These are phyloP conservation scores for Penicillium psychrosexuale DNA, from an alignment of 2,329 filamentous ascomycete genomes.

Conservation along the genomic window DNA sequence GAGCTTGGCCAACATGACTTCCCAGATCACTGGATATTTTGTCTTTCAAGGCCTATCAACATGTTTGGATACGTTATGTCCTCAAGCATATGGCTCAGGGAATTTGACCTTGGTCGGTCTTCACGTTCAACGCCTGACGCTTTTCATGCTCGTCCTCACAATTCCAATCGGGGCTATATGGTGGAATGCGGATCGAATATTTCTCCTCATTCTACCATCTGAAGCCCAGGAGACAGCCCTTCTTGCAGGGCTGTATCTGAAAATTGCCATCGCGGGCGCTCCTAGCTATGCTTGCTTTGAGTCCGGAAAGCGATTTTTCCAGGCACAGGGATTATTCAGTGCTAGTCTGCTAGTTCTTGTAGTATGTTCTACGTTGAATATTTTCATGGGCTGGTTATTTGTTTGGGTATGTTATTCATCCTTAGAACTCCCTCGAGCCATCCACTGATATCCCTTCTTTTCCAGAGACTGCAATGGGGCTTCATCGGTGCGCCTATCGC, in stretches of 20 bases:
- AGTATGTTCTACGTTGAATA: conserved; percentile 74
- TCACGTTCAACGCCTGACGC: conserved; percentile 73
- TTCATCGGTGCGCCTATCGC: conserved; percentile 76
- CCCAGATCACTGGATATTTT: conserved; percentile 70
- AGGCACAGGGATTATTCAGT: conserved; percentile 75
- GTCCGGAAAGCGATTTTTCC: conserved; percentile 73
- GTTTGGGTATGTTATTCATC: conserved; percentile 58
- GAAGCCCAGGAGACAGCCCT: conserved; percentile 57
- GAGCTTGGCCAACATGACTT: conserved; percentile 68
- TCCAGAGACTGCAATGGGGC: conserved; percentile 51
- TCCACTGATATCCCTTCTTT: not conserved
- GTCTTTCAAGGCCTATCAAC: conserved; percentile 80
- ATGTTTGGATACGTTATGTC: conserved; percentile 81
- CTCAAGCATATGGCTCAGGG: conserved; percentile 85
- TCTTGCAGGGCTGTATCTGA: conserved; percentile 68
- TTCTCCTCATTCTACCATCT: conserved; percentile 65
- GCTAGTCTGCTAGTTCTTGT: conserved; percentile 76
- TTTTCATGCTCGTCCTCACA: conserved; percentile 66
- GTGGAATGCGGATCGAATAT: conserved; percentile 61
- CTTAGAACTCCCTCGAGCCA: too few species aligned
- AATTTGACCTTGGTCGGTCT: conserved; percentile 79
- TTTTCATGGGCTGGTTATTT: conserved; percentile 70
- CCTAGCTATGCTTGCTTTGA: conserved; percentile 73
- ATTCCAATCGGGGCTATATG: conserved; percentile 68
- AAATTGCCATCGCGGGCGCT: conserved; percentile 63